A percentile compares a stretch with the other conserved stretches of the same genome.
These are phyloP conservation scores for Abortiporus biennis DNA, from an alignment of 1,284 basidiomycete genomes.

Conservation along the genomic window DNA sequence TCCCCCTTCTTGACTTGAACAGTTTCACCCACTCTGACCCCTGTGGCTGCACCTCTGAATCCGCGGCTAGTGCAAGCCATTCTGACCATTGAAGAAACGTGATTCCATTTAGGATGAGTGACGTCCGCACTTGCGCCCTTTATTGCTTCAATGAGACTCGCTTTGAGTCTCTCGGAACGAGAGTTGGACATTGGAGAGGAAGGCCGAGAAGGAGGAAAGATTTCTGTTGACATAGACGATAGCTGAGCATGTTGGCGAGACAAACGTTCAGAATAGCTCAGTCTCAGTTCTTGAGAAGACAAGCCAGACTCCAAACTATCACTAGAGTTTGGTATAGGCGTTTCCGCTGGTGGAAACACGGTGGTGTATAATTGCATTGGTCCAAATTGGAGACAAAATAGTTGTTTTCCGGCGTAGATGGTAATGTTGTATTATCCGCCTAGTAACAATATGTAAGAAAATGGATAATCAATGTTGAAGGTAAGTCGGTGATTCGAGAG, in stretches of 20 bases:
- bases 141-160: slow-evolving; percentile 14
- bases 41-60: slow-evolving; percentile 16
- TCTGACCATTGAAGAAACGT: slow-evolving; percentile 17
- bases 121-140: slow-evolving; percentile 15
- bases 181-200: slow-evolving; percentile 13
- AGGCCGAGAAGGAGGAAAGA: slow-evolving; percentile 16
- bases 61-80: slow-evolving; percentile 20
- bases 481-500: no score
- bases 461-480: no score
- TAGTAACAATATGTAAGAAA: no score
- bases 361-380: no score
- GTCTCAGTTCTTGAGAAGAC: neutral
- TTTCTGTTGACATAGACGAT: slow-evolving; percentile 13
- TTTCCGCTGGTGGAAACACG: no score
- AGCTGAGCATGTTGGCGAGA: slow-evolving; percentile 2
- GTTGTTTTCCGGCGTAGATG: no score
- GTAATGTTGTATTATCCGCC: no score
- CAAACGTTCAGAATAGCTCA: neutral
- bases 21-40: slow-evolving; percentile 19
- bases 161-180: slow-evolving; percentile 10
- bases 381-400: no score
- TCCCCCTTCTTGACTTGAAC: slow-evolving; percentile 11
- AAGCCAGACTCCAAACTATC: no score
- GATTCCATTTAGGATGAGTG: slow-evolving; percentile 23
- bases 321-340: no score